Base-by-base conservation (phyloP, 2,329 filamentous ascomycete genomes). In the Botryotinia globosa region DNA sequence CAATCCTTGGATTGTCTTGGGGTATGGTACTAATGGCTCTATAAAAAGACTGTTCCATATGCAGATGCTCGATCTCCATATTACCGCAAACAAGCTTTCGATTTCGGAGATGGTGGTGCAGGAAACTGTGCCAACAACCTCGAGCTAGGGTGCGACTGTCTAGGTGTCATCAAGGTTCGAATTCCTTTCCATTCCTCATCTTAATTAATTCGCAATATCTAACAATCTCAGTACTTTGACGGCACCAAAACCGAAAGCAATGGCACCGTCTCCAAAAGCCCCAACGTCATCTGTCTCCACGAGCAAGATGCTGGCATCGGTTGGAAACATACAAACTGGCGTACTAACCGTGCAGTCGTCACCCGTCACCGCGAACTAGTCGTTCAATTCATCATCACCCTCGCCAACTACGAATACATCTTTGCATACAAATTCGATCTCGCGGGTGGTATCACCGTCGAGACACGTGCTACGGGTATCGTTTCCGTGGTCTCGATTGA, bases 351-450 rank as follows among this genome's bases (percentile, higher is more conserved):
- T 2, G 88, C 89, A 0, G 88, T 89, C 1, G 88, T 91, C 0
- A 87, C 87, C 0, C 84, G 90, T 12, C 84, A 85, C 73, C 85
- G 90, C 0, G 87, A 91, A 76, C 84, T 92, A 3, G 89, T 92
- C 0, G 80, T 92, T 3, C 90, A 92, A 76, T 90, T 87, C 78
- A 89, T 92, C 80, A 88, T 90, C 75, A 92, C 90, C 0, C 85
- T 92, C 2, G 88, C 88, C 32, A 92, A 92, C 81, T 92, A 92
- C 82, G 90, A 92, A 78, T 92, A 92, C 78, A 85, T 91, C 58
- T 87, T 92, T 73, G 85, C 87, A 2, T 91, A 86, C 80, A 87
- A 88, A 74, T 88, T 92, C 74, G 87, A 91, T 77, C 89, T 89
- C 62, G 85, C 87, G 0, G 90, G 87, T 14, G 88, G 86, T 18